Evolutionary conservation across 73 alveolate genomes (phyloP), one percentile per base, ranked within the genome.

Genomic region (Paramecium bursaria): DNA sequence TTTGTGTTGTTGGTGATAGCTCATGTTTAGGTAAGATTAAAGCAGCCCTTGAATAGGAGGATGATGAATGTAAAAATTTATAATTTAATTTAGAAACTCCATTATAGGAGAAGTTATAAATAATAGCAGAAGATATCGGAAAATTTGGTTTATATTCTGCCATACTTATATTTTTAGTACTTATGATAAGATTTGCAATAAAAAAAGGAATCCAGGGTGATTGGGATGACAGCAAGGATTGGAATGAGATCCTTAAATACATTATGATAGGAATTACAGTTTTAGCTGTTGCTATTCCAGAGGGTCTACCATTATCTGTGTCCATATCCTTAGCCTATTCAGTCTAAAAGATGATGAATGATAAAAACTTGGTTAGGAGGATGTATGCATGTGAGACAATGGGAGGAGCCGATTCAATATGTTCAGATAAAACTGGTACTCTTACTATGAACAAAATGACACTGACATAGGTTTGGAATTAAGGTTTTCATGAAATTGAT

Each of bases 301-400:
- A 91, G 39, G 96, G 96, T 10, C 88, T 91, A 3, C 96, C 96
- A 10, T 46, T 91, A 22, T 92, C 96, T 35, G 96, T 91, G 46
- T 88, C 92, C 54, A 60, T 91, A 11, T 82, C 94, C 11, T 61
- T 91, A 19, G 94, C 96, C 6, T 91, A 80, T 55, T 91, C 96
- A 10, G 91, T 89, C 54, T 49, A 74, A 46, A 91, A 85, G 75
- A 91, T 91, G 96, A 87, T 88, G 74, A 74, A 80, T 22, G 96
- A 91, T 73, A 76, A 91, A 50, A 91, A 88, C 50, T 89, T 91
- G 50, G 96, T 91, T 0, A 88, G 91, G 54, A 80, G 74, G 35
- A 86, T 91, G 73, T 42, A 93, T 13, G 94, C 98, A 19, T 93
- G 98, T 86, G 98, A 93, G 60, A 93, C 94, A 23, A 93, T 93